Evolutionary conservation across 23 red algal species (phyloP), one percentile per base, ranked within the genome.

Genomic region (Agarophyton chilense): DNA sequence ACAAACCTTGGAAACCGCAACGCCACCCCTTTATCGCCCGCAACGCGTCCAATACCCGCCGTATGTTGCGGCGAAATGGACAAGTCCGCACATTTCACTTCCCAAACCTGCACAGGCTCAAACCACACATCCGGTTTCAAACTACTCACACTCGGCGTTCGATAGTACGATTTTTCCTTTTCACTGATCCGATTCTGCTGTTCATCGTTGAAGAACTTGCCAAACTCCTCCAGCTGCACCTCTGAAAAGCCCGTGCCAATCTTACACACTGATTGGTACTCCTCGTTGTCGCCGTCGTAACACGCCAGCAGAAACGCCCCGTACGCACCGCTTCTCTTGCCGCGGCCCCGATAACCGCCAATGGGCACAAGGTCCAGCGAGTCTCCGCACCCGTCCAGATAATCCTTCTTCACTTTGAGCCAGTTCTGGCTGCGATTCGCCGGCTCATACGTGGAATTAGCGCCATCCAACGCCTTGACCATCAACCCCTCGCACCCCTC

Each of bases 351-450:
- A 64, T 96, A 99, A 2, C 81, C 97, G 35, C 92, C 97, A 47
- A 99, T 99, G 12, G 97, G 97, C 19, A 99, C 93, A 38, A 99
- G 78, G 52, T 99, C 97, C 17, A 99, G 90, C 19, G 93, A 94
- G 63, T 99, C 97, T 12, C 93, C 94, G 24, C 95, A 78, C 5
- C 84, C 86, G 33, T 90, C 81, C 4, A 99, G 74, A 56, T 99
- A 99, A 85, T 99, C 97, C 78, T 99, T 99, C 77, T 99, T 99
- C 38, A 99, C 84, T 77, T 99, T 99, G 52, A 99, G 81, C 97
- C 97, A 99, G 81, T 99, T 95, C 67, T 95, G 93, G 24, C 90
- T 93, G 39, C 97, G 62, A 86, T 99, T 99, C 7, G 93, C 82
- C 11, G 97, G 97, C 72, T 99, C 97, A 72, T 99, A 99, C 44